phyloP scores from a whole-genome alignment of 2,329 filamentous ascomycete genomes.

The Macrophomina tecta region DNA sequence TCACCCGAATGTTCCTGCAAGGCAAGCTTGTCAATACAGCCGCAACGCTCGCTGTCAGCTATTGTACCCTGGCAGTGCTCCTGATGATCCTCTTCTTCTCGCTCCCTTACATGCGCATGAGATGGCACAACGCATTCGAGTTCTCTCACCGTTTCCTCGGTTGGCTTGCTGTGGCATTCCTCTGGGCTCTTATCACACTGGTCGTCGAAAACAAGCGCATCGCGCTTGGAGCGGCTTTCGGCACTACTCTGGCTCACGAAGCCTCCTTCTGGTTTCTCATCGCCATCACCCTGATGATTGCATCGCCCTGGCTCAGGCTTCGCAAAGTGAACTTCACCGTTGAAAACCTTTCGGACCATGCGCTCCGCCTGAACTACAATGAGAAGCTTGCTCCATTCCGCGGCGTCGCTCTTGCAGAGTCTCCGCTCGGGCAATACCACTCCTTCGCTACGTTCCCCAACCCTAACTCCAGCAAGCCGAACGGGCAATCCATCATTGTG shows the following conservation, averaged over 20 bases:
- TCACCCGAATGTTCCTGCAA: conserved; percentile 37
- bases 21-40: conserved; percentile 29
- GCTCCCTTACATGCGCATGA: conserved; percentile 34
- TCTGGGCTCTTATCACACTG: conserved; percentile 38
- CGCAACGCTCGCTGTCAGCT: conserved; percentile 34
- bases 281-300: conserved; percentile 67
- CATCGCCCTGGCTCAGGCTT: conserved; percentile 76
- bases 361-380: conserved; percentile 66
- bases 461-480: conserved; percentile 30
- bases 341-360: conserved; percentile 73
- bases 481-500: conserved; percentile 41
- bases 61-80: conserved; percentile 34
- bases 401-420: conserved; percentile 39
- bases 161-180: conserved; percentile 39
- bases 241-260: conserved; percentile 50
- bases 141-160: conserved; percentile 43
- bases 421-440: conserved; percentile 44
- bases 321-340: conserved; percentile 70
- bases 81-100: conserved; percentile 37
- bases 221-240: conserved; percentile 42
- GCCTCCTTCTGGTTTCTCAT: conserved; percentile 72
- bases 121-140: conserved; percentile 43
- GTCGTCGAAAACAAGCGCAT: conserved; percentile 28
- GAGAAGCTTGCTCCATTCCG: conserved; percentile 39
- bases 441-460: conserved; percentile 47